A percentile compares a stretch with the other conserved stretches of the same genome.
These are phyloP conservation scores for Paraphoma chrysanthemicola DNA, from an alignment of 2,329 filamentous ascomycete species.

Conservation along the genomic window DNA sequence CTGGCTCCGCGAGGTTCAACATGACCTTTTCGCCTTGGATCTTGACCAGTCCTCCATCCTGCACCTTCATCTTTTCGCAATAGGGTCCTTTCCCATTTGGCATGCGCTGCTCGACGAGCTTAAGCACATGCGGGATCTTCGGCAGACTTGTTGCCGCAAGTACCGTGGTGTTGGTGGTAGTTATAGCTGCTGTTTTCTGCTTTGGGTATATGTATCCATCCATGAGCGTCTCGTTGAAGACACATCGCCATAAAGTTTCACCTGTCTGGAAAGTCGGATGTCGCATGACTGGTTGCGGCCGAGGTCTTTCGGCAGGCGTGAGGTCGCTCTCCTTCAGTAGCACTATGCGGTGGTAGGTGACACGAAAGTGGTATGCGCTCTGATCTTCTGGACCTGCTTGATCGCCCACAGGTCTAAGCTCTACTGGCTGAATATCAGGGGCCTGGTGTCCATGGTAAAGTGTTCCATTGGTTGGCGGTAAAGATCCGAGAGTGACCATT, in stretches of 20 bases:
- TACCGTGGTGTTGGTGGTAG: not conserved
- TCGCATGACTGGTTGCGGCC: not conserved
- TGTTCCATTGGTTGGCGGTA: constrained; percentile 6
- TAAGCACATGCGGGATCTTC: constrained; percentile 30
- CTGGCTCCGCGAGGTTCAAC: constrained; percentile 10
- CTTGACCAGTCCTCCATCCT: constrained; percentile 1
- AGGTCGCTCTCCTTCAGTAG: constrained; percentile 26
- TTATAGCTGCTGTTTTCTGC: not conserved
- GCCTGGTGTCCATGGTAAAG: constrained; percentile 27
- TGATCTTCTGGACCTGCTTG: not conserved
- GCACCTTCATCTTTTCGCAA: constrained; percentile 24
- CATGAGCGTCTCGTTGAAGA: constrained; percentile 33
- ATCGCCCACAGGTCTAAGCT: constrained; percentile 5
- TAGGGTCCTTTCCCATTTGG: constrained; percentile 23
- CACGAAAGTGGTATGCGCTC: constrained; percentile 24
- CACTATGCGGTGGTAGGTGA: constrained; percentile 31
- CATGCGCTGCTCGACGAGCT: constrained; percentile 29
- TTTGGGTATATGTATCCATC: constrained; percentile 32
- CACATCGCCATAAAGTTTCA: constrained; percentile 33
- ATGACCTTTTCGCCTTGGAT: constrained; percentile 2
- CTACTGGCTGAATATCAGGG: constrained; percentile 16
- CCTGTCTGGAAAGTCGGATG: constrained; percentile 16
- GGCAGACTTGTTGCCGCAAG: not conserved
- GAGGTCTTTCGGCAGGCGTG: not conserved
- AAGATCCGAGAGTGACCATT: constrained; percentile 21